phyloP scores from a whole-genome alignment of 2,329 filamentous ascomycete genomes.

The Talaromyces sp. region DNA sequence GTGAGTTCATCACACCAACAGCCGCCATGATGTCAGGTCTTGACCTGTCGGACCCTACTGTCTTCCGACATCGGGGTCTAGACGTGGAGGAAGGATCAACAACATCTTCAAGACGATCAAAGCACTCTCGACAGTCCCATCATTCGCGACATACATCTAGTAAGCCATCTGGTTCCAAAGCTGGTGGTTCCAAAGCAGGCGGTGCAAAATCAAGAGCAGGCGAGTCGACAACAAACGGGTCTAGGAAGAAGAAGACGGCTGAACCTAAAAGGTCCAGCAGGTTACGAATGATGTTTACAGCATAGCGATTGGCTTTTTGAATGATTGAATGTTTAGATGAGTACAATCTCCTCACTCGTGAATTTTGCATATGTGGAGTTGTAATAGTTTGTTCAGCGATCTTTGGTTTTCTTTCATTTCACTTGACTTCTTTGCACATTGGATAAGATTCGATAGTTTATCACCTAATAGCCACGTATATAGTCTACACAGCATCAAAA shows the following conservation, averaged over 20 bases:
- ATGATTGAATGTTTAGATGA: background rate
- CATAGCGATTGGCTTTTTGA: conserved; percentile 16
- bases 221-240: background rate
- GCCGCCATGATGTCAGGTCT: conserved; percentile 51
- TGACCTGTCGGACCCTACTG: conserved; percentile 33
- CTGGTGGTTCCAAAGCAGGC: background rate
- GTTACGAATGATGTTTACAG: conserved; percentile 36
- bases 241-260: conserved; percentile 14
- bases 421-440: background rate
- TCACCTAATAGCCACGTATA: background rate
- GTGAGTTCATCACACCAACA: conserved; percentile 62
- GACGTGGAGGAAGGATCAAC: conserved; percentile 30
- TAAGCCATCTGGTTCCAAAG: background rate
- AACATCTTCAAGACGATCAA: conserved; percentile 33
- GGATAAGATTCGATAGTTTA: background rate
- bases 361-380: background rate
- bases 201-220: background rate
- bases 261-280: conserved; percentile 19
- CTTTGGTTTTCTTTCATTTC: background rate
- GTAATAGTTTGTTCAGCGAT: background rate
- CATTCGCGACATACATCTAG: conserved; percentile 10
- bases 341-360: background rate
- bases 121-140: conserved; percentile 26
- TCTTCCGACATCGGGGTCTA: conserved; percentile 18
- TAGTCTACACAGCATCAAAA: background rate